Evolutionary conservation across 495 filamentous ascomycete genomes (phyloP).

Genomic region (Glarea lozoyensis): DNA sequence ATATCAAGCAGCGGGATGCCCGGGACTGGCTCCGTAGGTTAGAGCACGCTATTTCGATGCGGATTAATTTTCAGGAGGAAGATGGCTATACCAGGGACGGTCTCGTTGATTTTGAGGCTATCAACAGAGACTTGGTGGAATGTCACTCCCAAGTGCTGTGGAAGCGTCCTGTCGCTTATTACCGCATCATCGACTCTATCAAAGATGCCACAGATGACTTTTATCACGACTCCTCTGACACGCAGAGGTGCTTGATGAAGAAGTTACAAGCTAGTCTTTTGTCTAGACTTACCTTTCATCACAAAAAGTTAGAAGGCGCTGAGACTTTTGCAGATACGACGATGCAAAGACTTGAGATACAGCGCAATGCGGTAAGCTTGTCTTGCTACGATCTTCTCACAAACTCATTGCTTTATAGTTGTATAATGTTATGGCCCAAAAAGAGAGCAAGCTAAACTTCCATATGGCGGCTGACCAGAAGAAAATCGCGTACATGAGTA

Average conservation of each 20-base stretch:
- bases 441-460: conserved; percentile 47
- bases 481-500: conserved; percentile 38
- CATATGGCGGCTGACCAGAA: conserved; percentile 47
- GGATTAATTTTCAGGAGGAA: conserved; percentile 39
- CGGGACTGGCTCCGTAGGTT: conserved; percentile 46
- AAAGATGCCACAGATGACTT: conserved; percentile 35
- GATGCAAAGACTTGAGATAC: conserved; percentile 40
- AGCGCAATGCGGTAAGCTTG: conserved; percentile 40
- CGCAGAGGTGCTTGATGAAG: conserved; percentile 19
- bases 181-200: conserved; percentile 39
- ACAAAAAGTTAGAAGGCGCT: conserved; percentile 42
- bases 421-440: conserved; percentile 51
- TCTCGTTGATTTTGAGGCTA: conserved; percentile 40
- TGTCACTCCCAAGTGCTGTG: conserved; percentile 48
- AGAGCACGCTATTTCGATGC: conserved; percentile 49
- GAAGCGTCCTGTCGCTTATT: conserved; percentile 48
- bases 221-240: conserved; percentile 10
- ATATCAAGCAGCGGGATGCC: conserved; percentile 45
- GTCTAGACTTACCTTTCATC: conserved; percentile 41
- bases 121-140: conserved; percentile 48
- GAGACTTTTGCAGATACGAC: conserved; percentile 48
- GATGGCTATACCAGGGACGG: conserved; percentile 38
- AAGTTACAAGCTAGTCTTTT: conserved; percentile 35
- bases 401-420: conserved; percentile 24
- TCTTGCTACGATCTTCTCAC: neutral